phyloP scores from a whole-genome alignment of 371 early-diverging fungal species.

The Mucor saturninus region DNA sequence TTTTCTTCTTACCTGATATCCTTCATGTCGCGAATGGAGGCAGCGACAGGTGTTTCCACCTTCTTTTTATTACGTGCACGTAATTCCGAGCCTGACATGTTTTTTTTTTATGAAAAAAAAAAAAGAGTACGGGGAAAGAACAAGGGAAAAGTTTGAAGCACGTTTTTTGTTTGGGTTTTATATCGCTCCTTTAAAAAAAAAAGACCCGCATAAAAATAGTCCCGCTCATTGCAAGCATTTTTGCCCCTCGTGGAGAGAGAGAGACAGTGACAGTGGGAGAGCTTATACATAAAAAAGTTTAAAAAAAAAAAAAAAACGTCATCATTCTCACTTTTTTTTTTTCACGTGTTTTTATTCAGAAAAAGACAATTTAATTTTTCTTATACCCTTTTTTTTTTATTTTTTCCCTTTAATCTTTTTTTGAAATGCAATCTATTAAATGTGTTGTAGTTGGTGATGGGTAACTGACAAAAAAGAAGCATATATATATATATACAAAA shows the following conservation, averaged over 20 bases:
- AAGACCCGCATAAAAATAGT: neutral
- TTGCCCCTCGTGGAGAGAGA: neutral
- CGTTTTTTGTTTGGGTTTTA: slow-evolving; percentile 13
- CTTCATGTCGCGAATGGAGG: slow-evolving; percentile 5
- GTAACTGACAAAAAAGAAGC: slow-evolving; percentile 46
- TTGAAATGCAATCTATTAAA: slow-evolving; percentile 93
- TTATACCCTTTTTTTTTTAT: slow-evolving; percentile 10
- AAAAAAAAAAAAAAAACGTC: neutral
- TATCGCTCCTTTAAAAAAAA: neutral
- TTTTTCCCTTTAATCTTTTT: slow-evolving; percentile 11
- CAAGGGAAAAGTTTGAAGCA: slow-evolving; percentile 13
- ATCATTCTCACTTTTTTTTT: neutral
- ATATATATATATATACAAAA: neutral
- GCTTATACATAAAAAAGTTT: neutral
- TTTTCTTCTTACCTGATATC: slow-evolving; percentile 31
- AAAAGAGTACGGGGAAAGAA: slow-evolving; percentile 4
- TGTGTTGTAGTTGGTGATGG: slow-evolving; percentile 97
- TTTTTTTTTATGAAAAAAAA: slow-evolving; percentile 3
- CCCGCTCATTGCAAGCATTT: neutral
- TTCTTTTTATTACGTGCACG: slow-evolving; percentile 43
- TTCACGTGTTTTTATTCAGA: neutral
- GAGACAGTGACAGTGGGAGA: too few species aligned
- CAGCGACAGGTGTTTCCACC: slow-evolving; percentile 2
- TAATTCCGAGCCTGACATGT: slow-evolving; percentile 26
- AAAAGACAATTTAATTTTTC: neutral